Evolutionary conservation across 768 basidiomycete species (phyloP), one percentile per base, ranked within the genome.

Genomic region (Pleurotus ostreatus): DNA sequence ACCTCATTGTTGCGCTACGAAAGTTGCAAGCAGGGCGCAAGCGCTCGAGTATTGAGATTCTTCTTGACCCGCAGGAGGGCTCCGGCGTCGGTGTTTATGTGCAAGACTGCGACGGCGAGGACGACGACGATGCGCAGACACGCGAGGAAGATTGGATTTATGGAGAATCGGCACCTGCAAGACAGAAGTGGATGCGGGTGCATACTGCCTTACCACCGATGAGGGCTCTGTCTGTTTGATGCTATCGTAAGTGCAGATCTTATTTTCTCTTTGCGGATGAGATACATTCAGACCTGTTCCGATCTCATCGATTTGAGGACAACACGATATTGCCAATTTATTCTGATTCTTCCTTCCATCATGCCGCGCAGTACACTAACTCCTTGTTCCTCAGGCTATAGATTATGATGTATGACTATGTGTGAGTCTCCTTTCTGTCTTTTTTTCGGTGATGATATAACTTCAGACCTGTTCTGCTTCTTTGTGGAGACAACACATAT

Each of bases 41-140:
- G 37, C 68, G 59, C 59, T 66, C 71, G 4, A 71, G 71, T 22
- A 60, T 73, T 48, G 87, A 86, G 68, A 77, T 88, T 25, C 70
- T 92, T 12, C 66, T 92, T 7, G 82, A 89, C 47, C 85, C 88
- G 0, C 74, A 79, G 41, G 88, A 90, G 2, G 85, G 81, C 22
- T 76, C 80, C 7, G 89, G 89, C 1, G 88, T 92, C 18, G 82
- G 85, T 1, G 85, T 92, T 20, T 92, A 84, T 59, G 88, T 92
- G 20, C 86, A 92, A 63, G 84, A 91, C 60, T 87, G 81, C 57
- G 88, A 85, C 62, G 70, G 66, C 12, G 70, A 61, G 3, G 71
- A 66, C 3, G 63, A 65, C 11, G 69, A 62, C 6, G 64, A 67
- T 1, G 75, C 78, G 62, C 64, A 66, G 5, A 77, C 79, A 12